Evolutionary conservation across 2,329 filamentous ascomycete species (phyloP).

Genomic region (Passalora sequoiae): DNA sequence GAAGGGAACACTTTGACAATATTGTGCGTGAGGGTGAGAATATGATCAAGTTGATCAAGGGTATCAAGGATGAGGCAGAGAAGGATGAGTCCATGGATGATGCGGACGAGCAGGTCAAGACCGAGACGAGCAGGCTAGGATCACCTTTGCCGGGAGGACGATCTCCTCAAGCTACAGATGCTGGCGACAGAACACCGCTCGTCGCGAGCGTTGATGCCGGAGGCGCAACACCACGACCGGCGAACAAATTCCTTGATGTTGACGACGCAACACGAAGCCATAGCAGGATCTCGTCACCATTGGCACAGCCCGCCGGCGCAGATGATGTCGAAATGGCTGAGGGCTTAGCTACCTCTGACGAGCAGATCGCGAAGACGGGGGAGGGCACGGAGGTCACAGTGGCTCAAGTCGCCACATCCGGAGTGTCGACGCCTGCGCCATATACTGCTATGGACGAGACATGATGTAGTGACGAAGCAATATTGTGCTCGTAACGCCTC

Average conservation of each 20-base stretch:
- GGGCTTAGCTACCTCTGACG: constrained; percentile 6
- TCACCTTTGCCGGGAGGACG: constrained; percentile 42
- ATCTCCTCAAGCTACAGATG: constrained; percentile 23
- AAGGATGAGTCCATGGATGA: constrained; percentile 54
- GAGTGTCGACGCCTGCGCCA: neutral
- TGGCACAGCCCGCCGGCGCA: constrained; percentile 17
- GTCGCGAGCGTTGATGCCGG: constrained; percentile 28
- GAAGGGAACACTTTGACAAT: constrained; percentile 76
- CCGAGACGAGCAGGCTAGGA: constrained; percentile 41
- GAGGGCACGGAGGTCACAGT: constrained; percentile 20
- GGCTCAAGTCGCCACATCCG: constrained; percentile 2
- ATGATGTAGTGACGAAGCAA: no score
- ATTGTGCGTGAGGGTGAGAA: constrained; percentile 91
- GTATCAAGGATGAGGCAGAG: constrained; percentile 84
- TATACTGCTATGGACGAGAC: constrained; percentile 8
- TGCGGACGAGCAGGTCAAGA: constrained; percentile 37
- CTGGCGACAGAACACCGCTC: constrained; percentile 37
- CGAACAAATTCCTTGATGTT: constrained; percentile 28
- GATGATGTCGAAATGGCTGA: constrained; percentile 30
- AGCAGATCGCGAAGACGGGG: constrained; percentile 11
- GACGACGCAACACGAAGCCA: constrained; percentile 23
- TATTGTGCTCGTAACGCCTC: no score
- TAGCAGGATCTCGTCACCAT: constrained; percentile 24
- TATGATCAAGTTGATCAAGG: constrained; percentile 76
- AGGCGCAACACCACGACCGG: constrained; percentile 20